Percentiles rank a stretch among this genome's conserved stretches.
Evolutionary conservation across 495 filamentous ascomycete species (phyloP).

Genomic region (Lophiostoma macrostomum): DNA sequence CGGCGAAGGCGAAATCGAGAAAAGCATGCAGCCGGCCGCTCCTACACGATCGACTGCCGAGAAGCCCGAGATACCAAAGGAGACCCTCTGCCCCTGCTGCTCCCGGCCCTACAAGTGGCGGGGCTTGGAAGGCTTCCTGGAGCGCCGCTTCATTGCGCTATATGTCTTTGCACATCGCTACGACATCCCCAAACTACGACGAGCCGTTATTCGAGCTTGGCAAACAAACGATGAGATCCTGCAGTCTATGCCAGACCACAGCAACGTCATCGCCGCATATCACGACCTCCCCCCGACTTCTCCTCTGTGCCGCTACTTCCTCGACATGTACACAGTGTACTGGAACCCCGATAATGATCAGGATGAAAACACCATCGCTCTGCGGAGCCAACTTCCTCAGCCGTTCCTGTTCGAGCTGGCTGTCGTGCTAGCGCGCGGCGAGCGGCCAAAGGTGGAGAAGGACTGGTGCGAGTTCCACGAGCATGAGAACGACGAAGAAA

Average conservation of each 20-base stretch:
- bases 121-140: constrained; percentile 23
- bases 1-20: constrained; percentile 22
- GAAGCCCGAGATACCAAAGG: constrained; percentile 18
- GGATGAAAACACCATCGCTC: constrained; percentile 5
- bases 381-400: constrained; percentile 21
- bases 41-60: constrained; percentile 1
- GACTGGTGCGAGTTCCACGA: constrained; percentile 28
- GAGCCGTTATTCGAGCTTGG: constrained; percentile 13
- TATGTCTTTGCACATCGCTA: constrained; percentile 29
- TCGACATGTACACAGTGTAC: constrained; percentile 28
- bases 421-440: constrained; percentile 10
- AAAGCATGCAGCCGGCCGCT: constrained; percentile 2
- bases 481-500: constrained; percentile 16
- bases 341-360: constrained; percentile 24
- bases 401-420: constrained; percentile 20
- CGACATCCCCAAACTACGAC: constrained; percentile 21
- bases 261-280: constrained; percentile 27
- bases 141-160: constrained; percentile 24
- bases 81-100: constrained; percentile 23
- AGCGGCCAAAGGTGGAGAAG: constrained; percentile 20
- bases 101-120: constrained; percentile 22
- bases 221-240: constrained; percentile 22
- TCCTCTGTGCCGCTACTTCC: constrained; percentile 23
- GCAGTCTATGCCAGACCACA: constrained; percentile 27
- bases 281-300: constrained; percentile 16